Evolutionary conservation across 1,284 basidiomycete genomes (phyloP).

Genomic region (Austroboletus niveus): DNA sequence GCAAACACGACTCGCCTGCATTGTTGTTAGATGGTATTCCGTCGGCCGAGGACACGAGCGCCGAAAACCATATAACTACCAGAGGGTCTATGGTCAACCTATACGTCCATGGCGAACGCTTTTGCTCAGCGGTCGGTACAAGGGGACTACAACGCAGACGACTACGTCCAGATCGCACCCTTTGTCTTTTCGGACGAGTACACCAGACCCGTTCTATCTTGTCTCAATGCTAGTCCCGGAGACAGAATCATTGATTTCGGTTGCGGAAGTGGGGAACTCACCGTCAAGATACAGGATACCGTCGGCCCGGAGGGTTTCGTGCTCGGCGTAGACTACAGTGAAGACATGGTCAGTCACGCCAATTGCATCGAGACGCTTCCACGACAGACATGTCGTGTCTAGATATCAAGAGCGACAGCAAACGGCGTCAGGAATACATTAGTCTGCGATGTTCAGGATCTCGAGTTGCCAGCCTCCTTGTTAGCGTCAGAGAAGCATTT

Average conservation of each 20-base stretch:
- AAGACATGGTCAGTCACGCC: constrained; percentile 61
- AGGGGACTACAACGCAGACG: constrained; percentile 46
- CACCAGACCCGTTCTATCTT: constrained; percentile 57
- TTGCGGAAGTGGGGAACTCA: constrained; percentile 81
- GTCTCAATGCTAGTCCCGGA: constrained; percentile 62
- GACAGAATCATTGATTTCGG: constrained; percentile 79
- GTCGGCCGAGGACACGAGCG: constrained; percentile 22
- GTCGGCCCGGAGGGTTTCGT: constrained; percentile 58
- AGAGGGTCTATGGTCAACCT: background rate
- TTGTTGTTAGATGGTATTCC: background rate
- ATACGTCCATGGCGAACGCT: constrained; percentile 9
- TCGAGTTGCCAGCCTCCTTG: constrained; percentile 33
- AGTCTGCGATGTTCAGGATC: constrained; percentile 51
- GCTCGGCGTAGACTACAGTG: constrained; percentile 68
- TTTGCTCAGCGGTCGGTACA: background rate
- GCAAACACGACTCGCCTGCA: background rate
- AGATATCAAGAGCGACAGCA: constrained; percentile 58
- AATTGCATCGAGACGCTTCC: background rate
- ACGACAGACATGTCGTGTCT: background rate
- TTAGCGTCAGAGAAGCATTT: constrained; percentile 34
- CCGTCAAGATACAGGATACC: constrained; percentile 49
- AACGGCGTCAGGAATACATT: constrained; percentile 49
- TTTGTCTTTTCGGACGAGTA: constrained; percentile 76
- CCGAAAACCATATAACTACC: constrained; percentile 20
- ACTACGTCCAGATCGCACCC: constrained; percentile 57